Evolutionary conservation across 164 flowering plant species (phyloP).

Genomic region (Platanus orientalis): DNA sequence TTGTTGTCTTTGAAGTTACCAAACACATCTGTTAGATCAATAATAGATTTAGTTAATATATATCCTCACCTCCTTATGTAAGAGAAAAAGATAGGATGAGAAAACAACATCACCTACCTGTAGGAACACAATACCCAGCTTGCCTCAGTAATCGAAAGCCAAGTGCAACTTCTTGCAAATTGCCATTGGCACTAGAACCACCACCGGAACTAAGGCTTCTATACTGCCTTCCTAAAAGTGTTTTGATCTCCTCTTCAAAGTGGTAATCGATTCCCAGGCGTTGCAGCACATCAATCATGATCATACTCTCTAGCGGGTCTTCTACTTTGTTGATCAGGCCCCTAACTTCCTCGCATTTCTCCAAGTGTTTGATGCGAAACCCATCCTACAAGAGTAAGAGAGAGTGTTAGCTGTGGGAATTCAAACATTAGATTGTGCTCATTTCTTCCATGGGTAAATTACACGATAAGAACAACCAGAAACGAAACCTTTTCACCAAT

Average conservation of each 20-base stretch:
- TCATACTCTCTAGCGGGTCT: constrained; percentile 8
- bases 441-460: too few species aligned
- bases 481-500: too few species aligned
- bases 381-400: not conserved
- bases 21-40: too few species aligned
- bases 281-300: constrained; percentile 29
- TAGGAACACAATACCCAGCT: constrained; percentile 14
- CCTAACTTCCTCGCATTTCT: not conserved
- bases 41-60: too few species aligned
- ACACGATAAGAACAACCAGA: too few species aligned
- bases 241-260: too few species aligned
- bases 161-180: constrained; percentile 22
- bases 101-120: constrained; percentile 3
- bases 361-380: not conserved
- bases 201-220: not conserved
- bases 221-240: constrained; percentile 5
- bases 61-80: too few species aligned
- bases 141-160: constrained; percentile 27
- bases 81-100: too few species aligned
- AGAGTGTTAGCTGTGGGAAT: not conserved
- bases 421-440: too few species aligned
- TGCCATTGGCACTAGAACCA: not conserved
- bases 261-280: too few species aligned
- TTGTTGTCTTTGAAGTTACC: too few species aligned
- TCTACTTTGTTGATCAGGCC: not conserved